Evolutionary conservation across 1,139 yeast species (phyloP), one percentile per base, ranked within the genome.

Genomic region (Suhomyces maxii): DNA sequence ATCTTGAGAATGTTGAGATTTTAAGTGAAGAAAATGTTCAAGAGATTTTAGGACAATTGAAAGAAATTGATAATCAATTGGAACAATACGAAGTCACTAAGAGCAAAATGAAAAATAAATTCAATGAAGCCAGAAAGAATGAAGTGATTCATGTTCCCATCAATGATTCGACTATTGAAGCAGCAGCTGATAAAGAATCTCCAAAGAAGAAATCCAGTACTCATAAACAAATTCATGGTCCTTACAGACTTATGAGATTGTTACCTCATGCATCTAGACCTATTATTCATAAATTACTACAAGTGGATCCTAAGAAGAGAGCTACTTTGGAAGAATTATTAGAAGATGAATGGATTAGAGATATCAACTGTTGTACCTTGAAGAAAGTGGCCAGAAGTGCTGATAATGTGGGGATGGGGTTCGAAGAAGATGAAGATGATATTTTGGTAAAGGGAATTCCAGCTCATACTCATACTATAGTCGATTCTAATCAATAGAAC

Each of bases 231-330:
- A 74, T 76, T 35, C 79, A 73, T 46, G 99, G 99, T 1, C 97
- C 98, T 2, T 89, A 93, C 75, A 76, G 98, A 56, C 70, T 95
- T 53, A 76, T 93, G 75, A 79, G 97, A 58, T 73, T 93, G 52
- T 72, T 95, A 41, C 99, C 99, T 2, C 87, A 84, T 55, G 90
- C 90, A 3, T 79, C 96, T 12, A 78, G 98, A 55, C 88, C 86
- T 8, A 77, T 93, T 9, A 79, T 93, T 39, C 82, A 84, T 26
- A 76, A 76, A 40, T 90, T 93, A 89, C 73, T 93, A 30, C 80
- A 74, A 40, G 65, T 89, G 7, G 85, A 87, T 53, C 89, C 96
- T 2, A 60, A 55, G 6, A 73, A 77, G 52, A 79, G 99, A 52
- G 88, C 93, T 2, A 73, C 85, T 0, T 67, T 93, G 61, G 79